Base-by-base conservation (phyloP, 1,284 basidiomycete genomes). In the Trichosporon sp. region DNA sequence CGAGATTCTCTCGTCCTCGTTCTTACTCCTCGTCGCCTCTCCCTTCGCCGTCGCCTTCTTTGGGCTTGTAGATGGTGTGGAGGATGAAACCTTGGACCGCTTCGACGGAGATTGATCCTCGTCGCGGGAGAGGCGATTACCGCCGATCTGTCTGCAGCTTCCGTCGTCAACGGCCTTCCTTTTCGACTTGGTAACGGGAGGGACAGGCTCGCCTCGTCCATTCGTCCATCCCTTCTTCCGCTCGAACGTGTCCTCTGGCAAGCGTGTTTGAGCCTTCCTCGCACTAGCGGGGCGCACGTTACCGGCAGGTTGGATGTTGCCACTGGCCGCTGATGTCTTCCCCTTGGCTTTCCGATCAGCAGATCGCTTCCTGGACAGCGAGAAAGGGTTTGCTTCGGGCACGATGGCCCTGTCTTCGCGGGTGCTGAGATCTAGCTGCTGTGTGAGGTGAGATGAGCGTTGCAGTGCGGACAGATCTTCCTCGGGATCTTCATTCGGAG, bases 331-430 rank as follows among this genome's bases (percentile, higher is more conserved):
- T 40, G 16, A 32, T 25, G 16, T 19, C 40, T 60, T 32, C 0
- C 44, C 37, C 23, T n/a, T n/a, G 8, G 16, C 27, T 13, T 29
- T 29, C 25, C 31, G 49, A 29, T 27, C 16, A 14, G 32, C n/a
- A 14, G 61, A 61, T 19, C 60, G 37, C 23, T 61, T 44, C 4
- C 58, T 61, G n/a, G 73, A 71, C 11, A 70, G 29, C 0, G 69
- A 70, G 56, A 74, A 74, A 1, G 73, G 73, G 31, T 54, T 54
- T 0, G 64, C 69, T 14, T 69, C 57, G 11, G 59, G 66, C 31
- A 69, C 62, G 10, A 60, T 33, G 4, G 68, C 70, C 1, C 32
- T 58, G 54, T 74, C 73, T 33, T 71, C 68, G 14, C 70, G 61
- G 14, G 36, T 40, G 36, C 58, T 59, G n/a, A 73, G 60, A 34